Conservation (phyloP, 1,139 yeast genomes). For the Hyphopichia khmerensis region DNA sequence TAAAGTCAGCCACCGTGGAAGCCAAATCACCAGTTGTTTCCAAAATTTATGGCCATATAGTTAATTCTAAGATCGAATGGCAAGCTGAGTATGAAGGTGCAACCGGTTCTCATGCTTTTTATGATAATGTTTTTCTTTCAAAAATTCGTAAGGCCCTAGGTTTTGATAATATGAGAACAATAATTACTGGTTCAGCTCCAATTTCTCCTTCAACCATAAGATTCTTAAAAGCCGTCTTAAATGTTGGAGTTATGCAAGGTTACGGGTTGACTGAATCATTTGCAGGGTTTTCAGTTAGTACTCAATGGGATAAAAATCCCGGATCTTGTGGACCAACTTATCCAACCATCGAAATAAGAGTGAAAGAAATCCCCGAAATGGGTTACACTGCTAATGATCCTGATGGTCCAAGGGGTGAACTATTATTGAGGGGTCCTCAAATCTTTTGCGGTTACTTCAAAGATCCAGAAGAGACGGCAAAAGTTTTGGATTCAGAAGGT, state of each 20-base stretch:
- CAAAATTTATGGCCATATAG: conserved; percentile 17
- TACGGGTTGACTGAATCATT: conserved; percentile 78
- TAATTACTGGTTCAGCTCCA: conserved; percentile 75
- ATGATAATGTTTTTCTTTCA: conserved; percentile 50
- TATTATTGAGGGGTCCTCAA: conserved; percentile 68
- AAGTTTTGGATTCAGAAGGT: conserved; percentile 33
- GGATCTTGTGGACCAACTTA: conserved; percentile 68
- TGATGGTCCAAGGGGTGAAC: conserved; percentile 53
- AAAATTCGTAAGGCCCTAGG: conserved; percentile 60
- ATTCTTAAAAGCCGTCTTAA: conserved; percentile 63
- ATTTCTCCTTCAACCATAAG: conserved; percentile 57
- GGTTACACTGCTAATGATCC: conserved; percentile 48
- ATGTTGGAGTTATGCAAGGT: conserved; percentile 63
- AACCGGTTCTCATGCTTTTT: conserved; percentile 30
- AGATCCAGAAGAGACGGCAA: conserved; percentile 38
- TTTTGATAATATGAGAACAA: conserved; percentile 43
- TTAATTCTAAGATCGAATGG: conserved; percentile 16
- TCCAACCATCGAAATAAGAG: conserved; percentile 53
- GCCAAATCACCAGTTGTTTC: conserved; percentile 16
- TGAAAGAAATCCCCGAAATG: conserved; percentile 69
- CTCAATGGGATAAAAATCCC: conserved; percentile 42
- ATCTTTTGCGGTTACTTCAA: conserved; percentile 60
- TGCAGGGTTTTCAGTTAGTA: conserved; percentile 57
- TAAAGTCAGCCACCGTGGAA: conserved; percentile 36
- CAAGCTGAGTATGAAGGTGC: conserved; percentile 20